Evolutionary conservation across 441 rosid species (phyloP).

Genomic region (Adansonia grandidieri): DNA sequence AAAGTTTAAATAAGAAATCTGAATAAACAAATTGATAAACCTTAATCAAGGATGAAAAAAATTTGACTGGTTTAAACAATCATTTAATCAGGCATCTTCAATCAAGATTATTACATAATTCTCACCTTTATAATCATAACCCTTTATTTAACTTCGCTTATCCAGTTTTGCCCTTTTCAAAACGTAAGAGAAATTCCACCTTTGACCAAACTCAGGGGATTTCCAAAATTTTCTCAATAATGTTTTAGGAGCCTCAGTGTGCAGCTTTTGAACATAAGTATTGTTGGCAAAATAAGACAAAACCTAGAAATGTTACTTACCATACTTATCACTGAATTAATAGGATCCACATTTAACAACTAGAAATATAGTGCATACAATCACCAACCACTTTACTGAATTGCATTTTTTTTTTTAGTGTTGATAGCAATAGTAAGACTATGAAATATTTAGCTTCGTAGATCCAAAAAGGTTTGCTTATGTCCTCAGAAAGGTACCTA

Average conservation of each 20-base stretch:
- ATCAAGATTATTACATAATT: too few relatives aligned
- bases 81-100: too few relatives aligned
- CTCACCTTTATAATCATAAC: background rate
- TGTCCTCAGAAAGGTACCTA: background rate
- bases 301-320: background rate
- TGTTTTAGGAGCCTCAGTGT: constrained; percentile 4
- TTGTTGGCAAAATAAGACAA: background rate
- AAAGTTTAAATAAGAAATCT: background rate
- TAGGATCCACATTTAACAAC: too few relatives aligned
- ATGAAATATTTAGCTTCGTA: background rate
- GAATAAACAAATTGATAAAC: background rate
- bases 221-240: background rate
- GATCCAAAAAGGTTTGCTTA: background rate
- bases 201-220: background rate
- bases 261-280: background rate
- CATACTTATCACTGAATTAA: background rate
- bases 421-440: too few relatives aligned
- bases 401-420: too few relatives aligned
- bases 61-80: background rate
- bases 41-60: background rate
- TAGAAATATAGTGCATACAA: background rate
- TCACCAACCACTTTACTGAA: background rate
- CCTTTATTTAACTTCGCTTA: background rate
- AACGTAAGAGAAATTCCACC: background rate
- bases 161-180: background rate